Base-by-base conservation (phyloP, 345 rosid species). In the Balakata baccata region DNA sequence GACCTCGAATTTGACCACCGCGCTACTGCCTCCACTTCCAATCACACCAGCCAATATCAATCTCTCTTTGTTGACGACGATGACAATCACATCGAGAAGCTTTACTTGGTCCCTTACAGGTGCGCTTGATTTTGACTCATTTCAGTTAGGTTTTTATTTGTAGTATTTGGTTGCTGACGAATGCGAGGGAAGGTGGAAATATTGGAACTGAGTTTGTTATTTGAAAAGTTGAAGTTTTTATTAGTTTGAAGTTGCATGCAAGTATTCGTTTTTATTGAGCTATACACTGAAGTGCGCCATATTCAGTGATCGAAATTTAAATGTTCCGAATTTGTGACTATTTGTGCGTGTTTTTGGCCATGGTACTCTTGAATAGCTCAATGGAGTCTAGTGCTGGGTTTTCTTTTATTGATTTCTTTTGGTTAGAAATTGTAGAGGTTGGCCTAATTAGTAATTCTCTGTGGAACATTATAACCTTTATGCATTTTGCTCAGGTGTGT, bases 101-200 rank as follows among this genome's bases (percentile, higher is more conserved):
- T 70, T 43, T 77, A 64, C 61, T 71, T 77, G 70, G 79, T 77
- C 38, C 75, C 65, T 38, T 47, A 17, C 58, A 77, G 79, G 79
- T 77, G 34, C 25, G 0, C 13, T 69, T 29, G 25, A 64, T 61
- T 34, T 37, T 38, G 0, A 13, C 39, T 60, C 46, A 7, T 57
- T 41, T 58, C 29, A 25, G 17, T 25, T 61, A 12, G 9, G 16
- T 7, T 23, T 67, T 25, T 25, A 39, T 29, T 50, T 29, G 34
- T 16, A 8, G 47, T 43, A 29, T 29, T 29, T 29, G 34, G 34
- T 29, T 29, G 34, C 34, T 2, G 34, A 29, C 1, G 34, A 29
- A 29, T 29, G 34, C 34, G 34, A 43, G 47, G 47, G 47, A 43
- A 43, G 47, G 10, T n/a, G 7, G 47, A 6, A 43, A 43, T 43